A percentile compares a stretch with the other conserved stretches of the same genome.
Evolutionary conservation across 2,329 filamentous ascomycete genomes (phyloP).

Genomic region (Leptographium wingfieldii): DNA sequence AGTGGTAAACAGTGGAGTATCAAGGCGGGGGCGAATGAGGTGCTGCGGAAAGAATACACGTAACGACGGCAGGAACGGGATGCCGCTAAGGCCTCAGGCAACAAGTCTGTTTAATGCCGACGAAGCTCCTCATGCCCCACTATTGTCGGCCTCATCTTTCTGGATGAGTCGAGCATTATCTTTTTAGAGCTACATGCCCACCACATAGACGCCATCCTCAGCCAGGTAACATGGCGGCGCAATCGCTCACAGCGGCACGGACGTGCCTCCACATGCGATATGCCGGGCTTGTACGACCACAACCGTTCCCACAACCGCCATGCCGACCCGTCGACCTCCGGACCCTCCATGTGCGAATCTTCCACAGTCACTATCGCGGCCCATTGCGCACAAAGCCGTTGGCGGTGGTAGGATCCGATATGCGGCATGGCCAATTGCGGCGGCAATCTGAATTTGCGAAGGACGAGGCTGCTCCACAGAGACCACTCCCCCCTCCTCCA

Average conservation of each 20-base stretch:
- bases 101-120: background rate
- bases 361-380: background rate
- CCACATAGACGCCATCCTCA: background rate
- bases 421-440: background rate
- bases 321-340: background rate
- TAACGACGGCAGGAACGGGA: background rate
- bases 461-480: background rate
- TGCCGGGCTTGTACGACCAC: background rate
- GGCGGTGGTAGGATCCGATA: background rate
- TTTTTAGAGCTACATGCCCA: background rate
- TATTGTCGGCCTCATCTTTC: background rate
- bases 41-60: slow-evolving; percentile 3
- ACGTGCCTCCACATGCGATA: background rate
- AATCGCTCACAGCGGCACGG: background rate
- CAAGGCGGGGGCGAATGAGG: slow-evolving; percentile 5
- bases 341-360: background rate
- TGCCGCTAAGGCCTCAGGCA: slow-evolving; percentile 5
- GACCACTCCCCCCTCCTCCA: background rate
- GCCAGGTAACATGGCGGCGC: background rate
- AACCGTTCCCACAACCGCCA: background rate
- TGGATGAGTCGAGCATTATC: background rate
- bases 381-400: too few relatives aligned
- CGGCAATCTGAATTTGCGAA: background rate
- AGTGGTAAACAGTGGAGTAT: background rate
- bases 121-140: background rate